Conservation (phyloP, 2,329 filamentous ascomycete genomes). For the Verruconis gallopava region DNA sequence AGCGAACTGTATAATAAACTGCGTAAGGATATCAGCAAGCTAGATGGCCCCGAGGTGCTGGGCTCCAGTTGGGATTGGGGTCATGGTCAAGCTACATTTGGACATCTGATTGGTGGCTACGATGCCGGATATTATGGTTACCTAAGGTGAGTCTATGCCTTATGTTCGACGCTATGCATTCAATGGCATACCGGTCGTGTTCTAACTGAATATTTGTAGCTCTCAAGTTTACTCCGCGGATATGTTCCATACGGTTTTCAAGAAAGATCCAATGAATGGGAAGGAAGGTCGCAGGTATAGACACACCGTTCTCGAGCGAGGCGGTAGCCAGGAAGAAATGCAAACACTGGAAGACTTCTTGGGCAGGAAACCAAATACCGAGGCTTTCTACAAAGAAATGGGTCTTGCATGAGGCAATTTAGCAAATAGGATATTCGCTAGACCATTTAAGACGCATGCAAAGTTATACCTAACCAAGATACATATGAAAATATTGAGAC, state of each 20-base stretch:
- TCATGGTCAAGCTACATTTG: slow-evolving; percentile 67
- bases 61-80: slow-evolving; percentile 52
- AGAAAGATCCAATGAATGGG: slow-evolving; percentile 63
- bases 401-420: no score
- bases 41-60: slow-evolving; percentile 59
- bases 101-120: slow-evolving; percentile 72
- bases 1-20: slow-evolving; percentile 60
- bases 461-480: no score
- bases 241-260: slow-evolving; percentile 76
- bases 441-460: no score
- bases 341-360: slow-evolving; percentile 65
- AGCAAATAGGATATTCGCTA: no score
- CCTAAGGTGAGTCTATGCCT: slow-evolving; percentile 24
- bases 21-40: slow-evolving; percentile 55
- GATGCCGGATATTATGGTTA: slow-evolving; percentile 70
- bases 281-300: slow-evolving; percentile 63
- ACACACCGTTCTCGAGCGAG: slow-evolving; percentile 64
- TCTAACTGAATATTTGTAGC: slow-evolving; percentile 18
- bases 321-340: slow-evolving; percentile 73
- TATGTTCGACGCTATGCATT: neutral
- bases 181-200: neutral
- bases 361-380: slow-evolving; percentile 60
- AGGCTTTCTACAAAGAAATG: slow-evolving; percentile 70
- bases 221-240: slow-evolving; percentile 73
- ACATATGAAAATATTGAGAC: no score